Percentiles rank a stretch among this genome's conserved stretches.
phyloP scores from a whole-genome alignment of 139 green algal species.

The Tetradesmus obliquus region DNA sequence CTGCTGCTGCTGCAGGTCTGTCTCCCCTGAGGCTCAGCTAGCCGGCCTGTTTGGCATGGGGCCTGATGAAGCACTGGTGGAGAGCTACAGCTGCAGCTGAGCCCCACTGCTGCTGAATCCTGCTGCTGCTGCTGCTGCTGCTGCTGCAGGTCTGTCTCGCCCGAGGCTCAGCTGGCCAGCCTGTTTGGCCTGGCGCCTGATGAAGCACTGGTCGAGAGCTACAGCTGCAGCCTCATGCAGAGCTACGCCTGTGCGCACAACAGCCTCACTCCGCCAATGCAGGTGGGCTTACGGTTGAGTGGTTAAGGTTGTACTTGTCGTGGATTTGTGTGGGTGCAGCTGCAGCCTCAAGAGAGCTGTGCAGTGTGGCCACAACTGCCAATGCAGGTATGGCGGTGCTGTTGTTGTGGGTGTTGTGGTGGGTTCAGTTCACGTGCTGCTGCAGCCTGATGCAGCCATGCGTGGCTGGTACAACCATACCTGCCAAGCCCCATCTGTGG shows the following conservation, averaged over 20 bases:
- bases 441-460: too few species aligned
- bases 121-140: not conserved
- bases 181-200: not conserved
- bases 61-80: not conserved
- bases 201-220: conserved; percentile 22
- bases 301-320: too few species aligned
- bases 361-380: too few species aligned
- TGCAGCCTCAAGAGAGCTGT: too few species aligned
- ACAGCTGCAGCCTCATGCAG: conserved; percentile 26
- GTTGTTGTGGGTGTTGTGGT: too few species aligned
- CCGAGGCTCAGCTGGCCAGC: not conserved
- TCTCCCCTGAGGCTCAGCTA: not conserved
- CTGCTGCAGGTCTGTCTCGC: not conserved
- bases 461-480: too few species aligned
- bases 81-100: not conserved
- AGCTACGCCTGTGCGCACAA: conserved; percentile 21
- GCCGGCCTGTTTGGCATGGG: not conserved
- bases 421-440: too few species aligned
- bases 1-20: not conserved
- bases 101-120: too few species aligned
- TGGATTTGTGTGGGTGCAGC: too few species aligned
- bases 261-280: conserved; percentile 26
- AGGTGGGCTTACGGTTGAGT: not conserved
- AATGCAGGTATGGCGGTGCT: too few species aligned
- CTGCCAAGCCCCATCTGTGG: too few species aligned